These are phyloP conservation scores for Cordyceps militaris DNA, from an alignment of 2,329 filamentous ascomycete genomes.

Conservation along the genomic window DNA sequence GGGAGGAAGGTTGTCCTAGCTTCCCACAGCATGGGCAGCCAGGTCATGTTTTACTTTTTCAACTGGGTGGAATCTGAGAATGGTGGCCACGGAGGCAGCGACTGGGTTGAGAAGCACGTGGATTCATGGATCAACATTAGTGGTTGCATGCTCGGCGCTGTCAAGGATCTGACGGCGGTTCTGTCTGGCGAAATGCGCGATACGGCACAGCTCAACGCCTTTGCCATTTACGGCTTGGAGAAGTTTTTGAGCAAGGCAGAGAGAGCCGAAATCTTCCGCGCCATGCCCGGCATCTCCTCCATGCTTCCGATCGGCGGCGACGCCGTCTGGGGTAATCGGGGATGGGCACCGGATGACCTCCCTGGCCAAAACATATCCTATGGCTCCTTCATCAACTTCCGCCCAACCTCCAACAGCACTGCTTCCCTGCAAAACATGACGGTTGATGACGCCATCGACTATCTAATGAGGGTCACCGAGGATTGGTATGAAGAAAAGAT, in stretches of 20 bases:
- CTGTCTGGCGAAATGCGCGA: slow-evolving; percentile 98
- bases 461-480: slow-evolving; percentile 71
- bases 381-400: slow-evolving; percentile 82
- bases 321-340: slow-evolving; percentile 85
- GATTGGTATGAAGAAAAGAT: slow-evolving; percentile 78
- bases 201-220: slow-evolving; percentile 90
- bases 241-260: slow-evolving; percentile 90
- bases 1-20: slow-evolving; percentile 77
- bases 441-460: slow-evolving; percentile 66
- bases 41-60: slow-evolving; percentile 81
- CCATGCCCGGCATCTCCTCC: slow-evolving; percentile 92
- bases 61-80: slow-evolving; percentile 72
- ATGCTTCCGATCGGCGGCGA: slow-evolving; percentile 95
- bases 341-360: slow-evolving; percentile 81
- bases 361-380: slow-evolving; percentile 66
- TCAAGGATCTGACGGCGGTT: slow-evolving; percentile 84
- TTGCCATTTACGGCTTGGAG: slow-evolving; percentile 93
- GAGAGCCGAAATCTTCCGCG: slow-evolving; percentile 85
- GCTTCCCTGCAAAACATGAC: slow-evolving; percentile 70
- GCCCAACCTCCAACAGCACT: slow-evolving; percentile 55
- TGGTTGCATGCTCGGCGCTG: slow-evolving; percentile 92
- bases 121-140: slow-evolving; percentile 98
- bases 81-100: slow-evolving; percentile 72
- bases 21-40: slow-evolving; percentile 96
- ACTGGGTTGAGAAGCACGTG: slow-evolving; percentile 85